These are phyloP conservation scores for Solanum peruvianum DNA, from an alignment of 257 asterid species.

Conservation along the genomic window DNA sequence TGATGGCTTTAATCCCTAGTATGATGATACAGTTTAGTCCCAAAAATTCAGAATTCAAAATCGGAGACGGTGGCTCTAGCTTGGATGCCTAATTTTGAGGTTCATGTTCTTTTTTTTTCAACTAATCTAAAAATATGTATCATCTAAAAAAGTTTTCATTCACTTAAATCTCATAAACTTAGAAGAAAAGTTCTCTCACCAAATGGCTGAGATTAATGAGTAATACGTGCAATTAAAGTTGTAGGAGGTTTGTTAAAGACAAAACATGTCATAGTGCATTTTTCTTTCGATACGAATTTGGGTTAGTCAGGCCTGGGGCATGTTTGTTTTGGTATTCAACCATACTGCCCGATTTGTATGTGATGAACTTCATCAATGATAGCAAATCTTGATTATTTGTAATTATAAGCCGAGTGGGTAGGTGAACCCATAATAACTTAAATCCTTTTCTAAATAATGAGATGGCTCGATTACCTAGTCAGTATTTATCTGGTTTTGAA, in stretches of 20 bases:
- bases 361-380: neutral
- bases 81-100: neutral
- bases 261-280: neutral
- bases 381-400: no score
- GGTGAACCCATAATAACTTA: no score
- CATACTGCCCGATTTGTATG: neutral
- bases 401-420: no score
- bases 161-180: neutral
- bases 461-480: neutral
- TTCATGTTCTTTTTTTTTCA: neutral
- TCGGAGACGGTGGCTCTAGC: neutral
- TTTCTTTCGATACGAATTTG: neutral
- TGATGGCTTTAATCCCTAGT: slow-evolving; percentile 13
- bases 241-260: neutral
- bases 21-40: neutral
- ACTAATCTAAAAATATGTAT: neutral
- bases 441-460: no score
- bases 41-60: neutral
- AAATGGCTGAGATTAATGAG: neutral
- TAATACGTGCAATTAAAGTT: neutral
- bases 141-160: neutral
- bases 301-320: neutral
- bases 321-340: neutral
- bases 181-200: neutral
- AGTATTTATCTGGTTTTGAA: neutral